These are phyloP conservation scores for Gentiana macrophylla DNA, from an alignment of 257 asterid species.

Conservation along the genomic window DNA sequence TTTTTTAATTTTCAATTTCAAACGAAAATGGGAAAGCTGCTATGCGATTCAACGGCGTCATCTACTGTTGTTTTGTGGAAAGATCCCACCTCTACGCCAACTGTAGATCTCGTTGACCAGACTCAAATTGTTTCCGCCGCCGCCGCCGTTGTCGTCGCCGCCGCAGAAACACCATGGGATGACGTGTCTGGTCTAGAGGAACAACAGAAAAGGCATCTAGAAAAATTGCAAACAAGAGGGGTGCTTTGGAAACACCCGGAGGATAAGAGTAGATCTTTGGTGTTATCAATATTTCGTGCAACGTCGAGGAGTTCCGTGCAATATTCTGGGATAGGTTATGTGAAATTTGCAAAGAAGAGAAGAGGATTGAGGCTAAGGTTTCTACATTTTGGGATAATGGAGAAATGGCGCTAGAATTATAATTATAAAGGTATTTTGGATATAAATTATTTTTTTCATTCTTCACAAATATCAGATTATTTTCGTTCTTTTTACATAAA, in stretches of 20 bases:
- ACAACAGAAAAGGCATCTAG: slow-evolving; percentile 59
- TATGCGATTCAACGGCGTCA: slow-evolving; percentile 83
- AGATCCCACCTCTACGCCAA: slow-evolving; percentile 63
- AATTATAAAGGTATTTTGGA: too few relatives aligned
- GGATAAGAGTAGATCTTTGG: slow-evolving; percentile 32
- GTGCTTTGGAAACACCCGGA: slow-evolving; percentile 83
- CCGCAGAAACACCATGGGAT: slow-evolving; percentile 37
- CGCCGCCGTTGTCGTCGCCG: too few relatives aligned
- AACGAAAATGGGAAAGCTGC: slow-evolving; percentile 91
- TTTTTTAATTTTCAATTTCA: not conserved
- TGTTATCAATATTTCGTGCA: too few relatives aligned
- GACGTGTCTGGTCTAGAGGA: slow-evolving; percentile 71
- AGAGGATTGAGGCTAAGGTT: too few relatives aligned
- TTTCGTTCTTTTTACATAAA: too few relatives aligned
- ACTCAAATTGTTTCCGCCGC: slow-evolving; percentile 6
- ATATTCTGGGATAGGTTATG: too few relatives aligned
- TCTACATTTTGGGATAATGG: too few relatives aligned
- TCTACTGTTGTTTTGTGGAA: slow-evolving; percentile 80
- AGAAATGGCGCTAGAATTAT: too few relatives aligned
- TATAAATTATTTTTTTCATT: too few relatives aligned
- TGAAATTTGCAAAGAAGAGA: too few relatives aligned
- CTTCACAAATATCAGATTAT: too few relatives aligned
- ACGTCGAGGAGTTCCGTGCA: too few relatives aligned
- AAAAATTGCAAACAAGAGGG: slow-evolving; percentile 55
- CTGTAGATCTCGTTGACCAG: slow-evolving; percentile 47